These are phyloP conservation scores for Oehlia diaphana DNA, from an alignment of 192 early-diverging fungal genomes.

Conservation along the genomic window DNA sequence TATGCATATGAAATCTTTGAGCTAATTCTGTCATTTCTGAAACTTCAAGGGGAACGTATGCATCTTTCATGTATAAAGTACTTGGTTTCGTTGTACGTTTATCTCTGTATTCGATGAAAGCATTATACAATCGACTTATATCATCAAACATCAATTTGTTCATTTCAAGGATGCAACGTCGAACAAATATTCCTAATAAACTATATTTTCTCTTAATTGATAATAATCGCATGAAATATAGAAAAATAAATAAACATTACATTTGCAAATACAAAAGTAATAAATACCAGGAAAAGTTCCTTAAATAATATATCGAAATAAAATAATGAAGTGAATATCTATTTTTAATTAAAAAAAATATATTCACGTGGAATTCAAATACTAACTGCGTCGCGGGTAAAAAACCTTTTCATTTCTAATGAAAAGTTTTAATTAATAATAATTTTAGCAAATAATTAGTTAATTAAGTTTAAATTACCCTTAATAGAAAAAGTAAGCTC, in stretches of 20 bases:
- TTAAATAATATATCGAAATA: neutral
- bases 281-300: neutral
- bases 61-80: neutral
- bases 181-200: constrained; percentile 23
- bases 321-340: neutral
- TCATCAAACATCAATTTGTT: constrained; percentile 19
- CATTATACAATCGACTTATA: constrained; percentile 11
- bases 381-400: neutral
- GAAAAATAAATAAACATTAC: neutral
- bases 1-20: constrained; percentile 14
- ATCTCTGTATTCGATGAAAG: constrained; percentile 14
- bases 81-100: neutral
- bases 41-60: neutral
- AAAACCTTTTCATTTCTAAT: neutral
- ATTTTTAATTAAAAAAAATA: neutral
- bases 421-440: neutral
- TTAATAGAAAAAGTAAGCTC: neutral
- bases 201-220: constrained; percentile 15
- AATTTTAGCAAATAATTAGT: neutral
- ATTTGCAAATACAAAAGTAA: neutral
- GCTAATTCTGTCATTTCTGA: neutral
- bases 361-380: neutral
- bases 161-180: constrained; percentile 19
- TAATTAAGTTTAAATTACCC: neutral
- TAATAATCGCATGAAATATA: neutral